Evolutionary conservation across 495 filamentous ascomycete genomes (phyloP), one percentile per base, ranked within the genome.

Genomic region (Aspergillus coremiiformis): DNA sequence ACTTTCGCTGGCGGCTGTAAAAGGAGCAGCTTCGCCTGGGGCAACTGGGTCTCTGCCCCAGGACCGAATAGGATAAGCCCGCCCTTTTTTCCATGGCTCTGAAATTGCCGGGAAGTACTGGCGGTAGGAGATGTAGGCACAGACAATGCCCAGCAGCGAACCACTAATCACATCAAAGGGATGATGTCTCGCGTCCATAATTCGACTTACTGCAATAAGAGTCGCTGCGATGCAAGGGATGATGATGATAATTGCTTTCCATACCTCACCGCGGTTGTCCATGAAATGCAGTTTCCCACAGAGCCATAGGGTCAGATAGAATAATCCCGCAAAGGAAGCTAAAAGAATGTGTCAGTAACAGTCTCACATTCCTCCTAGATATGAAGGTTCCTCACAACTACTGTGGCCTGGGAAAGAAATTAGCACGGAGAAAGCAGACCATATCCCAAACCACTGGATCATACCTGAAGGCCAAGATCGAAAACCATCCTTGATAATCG

Each of bases 151-250:
- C 41, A 91, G 80, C 2, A 86, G 60, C 19, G 78, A 84, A 6
- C 89, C 89, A 22, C 85, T 87, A 20, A 95, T 74, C 39, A 94
- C 90, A 53, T 95, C 90, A 67, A 95, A 94, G 11, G 84, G 87
- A 68, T 94, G 89, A 58, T 95, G 90, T 8, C 89, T 78, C 60
- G 86, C 89, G 62, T 95, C 90, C 76, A 89, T 81, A 44, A 81
- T 81, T 21, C 79, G 76, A 27, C 69, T 71, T 26, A 78, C 75
- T 5, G 79, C 78, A 32, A 83, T 71, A 3, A 81, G 68, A 9
- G 76, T 74, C 8, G 79, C 79, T 14, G 60, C 78, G 21, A 83
- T 66, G 27, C 73, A 71, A 8, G 79, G 79, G 4, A 87, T 65
- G 52, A 89, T 72, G 50, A 87, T 79, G 27, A 91, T 55, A 48